Conservation (phyloP, 2,329 filamentous ascomycete species). For the Fusarium nodosum region DNA sequence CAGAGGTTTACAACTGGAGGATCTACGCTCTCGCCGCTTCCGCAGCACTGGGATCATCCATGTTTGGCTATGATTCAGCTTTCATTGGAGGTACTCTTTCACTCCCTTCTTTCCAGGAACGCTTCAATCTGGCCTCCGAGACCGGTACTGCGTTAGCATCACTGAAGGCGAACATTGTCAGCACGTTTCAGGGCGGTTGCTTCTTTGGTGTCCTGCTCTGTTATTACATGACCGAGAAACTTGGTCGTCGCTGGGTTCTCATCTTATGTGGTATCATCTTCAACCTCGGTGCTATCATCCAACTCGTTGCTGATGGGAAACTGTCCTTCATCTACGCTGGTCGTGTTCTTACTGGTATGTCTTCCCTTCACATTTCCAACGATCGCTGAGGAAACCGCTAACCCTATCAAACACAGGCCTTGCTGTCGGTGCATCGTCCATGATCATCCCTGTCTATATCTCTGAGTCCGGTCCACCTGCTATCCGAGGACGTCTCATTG, state of each 20-base stretch:
- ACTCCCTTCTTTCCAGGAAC: constrained; percentile 13
- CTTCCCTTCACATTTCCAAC: rapidly evolving
- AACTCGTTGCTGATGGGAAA: neutral
- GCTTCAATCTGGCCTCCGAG: constrained; percentile 2
- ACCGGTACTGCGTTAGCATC: constrained; percentile 5
- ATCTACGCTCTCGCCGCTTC: constrained; percentile 9
- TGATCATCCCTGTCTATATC: constrained; percentile 30
- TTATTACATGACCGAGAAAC: constrained; percentile 2
- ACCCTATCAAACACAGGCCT: neutral
- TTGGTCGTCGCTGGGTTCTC: constrained; percentile 6
- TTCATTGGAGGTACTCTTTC: constrained; percentile 25
- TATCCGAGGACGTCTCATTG: constrained; percentile 25
- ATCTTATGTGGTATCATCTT: constrained; percentile 7
- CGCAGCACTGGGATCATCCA: constrained; percentile 17
- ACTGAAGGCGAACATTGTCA: constrained; percentile 15
- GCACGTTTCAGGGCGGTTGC: constrained; percentile 12
- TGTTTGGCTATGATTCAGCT: constrained; percentile 37
- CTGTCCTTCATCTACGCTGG: constrained; percentile 10
- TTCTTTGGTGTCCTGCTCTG: constrained; percentile 12
- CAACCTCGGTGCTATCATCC: constrained; percentile 5
- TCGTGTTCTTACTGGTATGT: constrained; percentile 10
- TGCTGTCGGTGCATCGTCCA: constrained; percentile 16
- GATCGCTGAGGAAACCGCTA: rapidly evolving
- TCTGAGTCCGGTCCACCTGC: constrained; percentile 24
- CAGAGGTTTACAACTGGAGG: constrained; percentile 19